Evolutionary conservation across 176 grass and related monocot genomes (phyloP), one percentile per base, ranked within the genome.

Genomic region (Paspalum notatum): DNA sequence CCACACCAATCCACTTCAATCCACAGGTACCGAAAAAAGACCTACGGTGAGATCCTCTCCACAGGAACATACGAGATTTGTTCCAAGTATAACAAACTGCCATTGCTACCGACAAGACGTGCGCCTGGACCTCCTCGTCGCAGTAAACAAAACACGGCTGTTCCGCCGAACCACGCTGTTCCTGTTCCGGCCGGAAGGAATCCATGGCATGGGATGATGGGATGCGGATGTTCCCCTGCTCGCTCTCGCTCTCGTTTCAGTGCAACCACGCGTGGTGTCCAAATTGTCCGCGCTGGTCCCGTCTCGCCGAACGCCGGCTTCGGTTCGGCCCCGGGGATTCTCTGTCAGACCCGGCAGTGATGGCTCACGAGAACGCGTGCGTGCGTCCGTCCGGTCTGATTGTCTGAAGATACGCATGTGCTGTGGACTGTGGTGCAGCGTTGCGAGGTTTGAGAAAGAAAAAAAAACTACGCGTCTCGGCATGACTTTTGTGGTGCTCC

Each of bases 71-170:
- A 32, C 51, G 58, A 20, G 66, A 68, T 41, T 69, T 47, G 59
- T 10, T 18, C 63, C 38, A 64, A 9, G 9, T 58, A 18, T 8
- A 32, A 15, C n/a, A 69, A 69, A 5, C 22, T 14, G 43, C 79
- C 56, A 54, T 3, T 11, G 55, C 17, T 74, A 72, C 41, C 58
- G 74, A 66, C 86, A 72, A 16, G 66, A 15, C 86, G 74, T 21
- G 75, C 50, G 37, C 81, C 61, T 66, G 52, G 68, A 53, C 64
- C 11, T n/a, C 60, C 51, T 68, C 68, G 62, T 8, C 5, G 38
- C 66, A n/a, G 75, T 79, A 58, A 42, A 66, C 74, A 26, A 20
- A 63, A 75, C 60, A 79, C 42, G 49, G 46, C 27, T 6, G 53
- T 48, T 64, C 27, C 46, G 38, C 40, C 13, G 43, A 24, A 69